These are phyloP conservation scores for Vararia minispora DNA, from an alignment of 768 basidiomycete species.

Conservation along the genomic window DNA sequence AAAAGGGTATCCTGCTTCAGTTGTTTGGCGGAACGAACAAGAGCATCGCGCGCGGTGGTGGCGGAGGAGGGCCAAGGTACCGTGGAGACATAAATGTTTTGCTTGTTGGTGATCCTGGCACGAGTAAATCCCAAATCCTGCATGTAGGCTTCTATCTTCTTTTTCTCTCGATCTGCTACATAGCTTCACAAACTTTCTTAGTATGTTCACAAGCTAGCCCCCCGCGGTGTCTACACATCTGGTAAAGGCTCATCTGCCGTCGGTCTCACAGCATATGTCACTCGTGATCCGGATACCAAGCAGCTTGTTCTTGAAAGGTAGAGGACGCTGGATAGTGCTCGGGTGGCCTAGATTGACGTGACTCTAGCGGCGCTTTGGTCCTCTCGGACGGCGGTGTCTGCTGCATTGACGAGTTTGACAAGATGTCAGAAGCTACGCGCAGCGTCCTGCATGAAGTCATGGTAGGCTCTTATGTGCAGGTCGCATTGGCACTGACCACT, in stretches of 20 bases:
- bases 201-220: conserved; percentile 99
- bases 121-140: conserved; percentile 91
- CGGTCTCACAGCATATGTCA: conserved; percentile 97
- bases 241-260: conserved; percentile 98
- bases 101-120: conserved; percentile 96
- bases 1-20: conserved; percentile 94
- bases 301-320: conserved; percentile 95
- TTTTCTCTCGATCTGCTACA: background rate
- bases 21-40: conserved; percentile 98
- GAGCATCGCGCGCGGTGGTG: conserved; percentile 84
- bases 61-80: conserved; percentile 92
- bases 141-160: conserved; percentile 38
- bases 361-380: conserved; percentile 77
- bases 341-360: background rate
- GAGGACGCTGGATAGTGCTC: conserved; percentile 11
- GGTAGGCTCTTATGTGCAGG: conserved; percentile 32
- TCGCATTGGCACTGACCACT: background rate
- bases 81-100: conserved; percentile 97
- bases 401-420: conserved; percentile 99
- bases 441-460: conserved; percentile 99
- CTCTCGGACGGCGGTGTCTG: conserved; percentile 95
- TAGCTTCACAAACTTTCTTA: conserved; percentile 26
- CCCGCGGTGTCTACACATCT: conserved; percentile 93
- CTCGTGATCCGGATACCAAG: conserved; percentile 95
- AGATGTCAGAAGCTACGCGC: conserved; percentile 96